These are phyloP conservation scores for Begonia masoniana DNA, from an alignment of 306 rosid genomes.

Conservation along the genomic window DNA sequence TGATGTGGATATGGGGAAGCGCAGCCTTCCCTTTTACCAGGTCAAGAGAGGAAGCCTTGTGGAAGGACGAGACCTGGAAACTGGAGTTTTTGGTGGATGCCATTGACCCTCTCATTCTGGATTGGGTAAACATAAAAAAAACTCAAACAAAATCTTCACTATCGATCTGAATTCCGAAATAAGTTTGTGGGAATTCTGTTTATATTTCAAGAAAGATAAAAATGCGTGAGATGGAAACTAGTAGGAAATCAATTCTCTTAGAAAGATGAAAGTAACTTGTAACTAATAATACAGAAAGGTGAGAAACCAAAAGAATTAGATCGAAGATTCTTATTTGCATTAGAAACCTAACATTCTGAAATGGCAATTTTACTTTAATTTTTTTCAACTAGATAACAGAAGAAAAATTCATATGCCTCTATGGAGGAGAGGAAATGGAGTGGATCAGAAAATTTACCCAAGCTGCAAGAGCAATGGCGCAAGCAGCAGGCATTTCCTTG, in stretches of 20 bases:
- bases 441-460: slow-evolving; percentile 41
- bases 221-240: too few relatives aligned
- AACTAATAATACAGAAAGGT: too few relatives aligned
- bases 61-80: slow-evolving; percentile 52
- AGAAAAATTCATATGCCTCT: slow-evolving; percentile 35
- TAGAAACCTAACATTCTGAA: too few relatives aligned
- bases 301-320: too few relatives aligned
- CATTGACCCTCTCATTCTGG: slow-evolving; percentile 31
- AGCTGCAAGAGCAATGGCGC: slow-evolving; percentile 22
- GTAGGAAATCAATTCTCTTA: too few relatives aligned
- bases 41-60: slow-evolving; percentile 37
- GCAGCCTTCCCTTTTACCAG: slow-evolving; percentile 53
- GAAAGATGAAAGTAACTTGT: too few relatives aligned
- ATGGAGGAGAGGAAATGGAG: slow-evolving; percentile 36
- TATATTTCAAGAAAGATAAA: too few relatives aligned
- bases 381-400: slow-evolving; percentile 24
- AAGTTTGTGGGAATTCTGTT: too few relatives aligned
- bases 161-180: too few relatives aligned
- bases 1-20: slow-evolving; percentile 69
- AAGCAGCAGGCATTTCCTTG: slow-evolving; percentile 17
- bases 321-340: too few relatives aligned
- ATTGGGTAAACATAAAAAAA: slow-evolving; percentile 24
- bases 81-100: slow-evolving; percentile 38
- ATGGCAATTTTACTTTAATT: not conserved
- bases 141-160: too few relatives aligned